These are phyloP conservation scores for Candida manassasensis DNA, from an alignment of 805 yeast genomes.

Conservation along the genomic window DNA sequence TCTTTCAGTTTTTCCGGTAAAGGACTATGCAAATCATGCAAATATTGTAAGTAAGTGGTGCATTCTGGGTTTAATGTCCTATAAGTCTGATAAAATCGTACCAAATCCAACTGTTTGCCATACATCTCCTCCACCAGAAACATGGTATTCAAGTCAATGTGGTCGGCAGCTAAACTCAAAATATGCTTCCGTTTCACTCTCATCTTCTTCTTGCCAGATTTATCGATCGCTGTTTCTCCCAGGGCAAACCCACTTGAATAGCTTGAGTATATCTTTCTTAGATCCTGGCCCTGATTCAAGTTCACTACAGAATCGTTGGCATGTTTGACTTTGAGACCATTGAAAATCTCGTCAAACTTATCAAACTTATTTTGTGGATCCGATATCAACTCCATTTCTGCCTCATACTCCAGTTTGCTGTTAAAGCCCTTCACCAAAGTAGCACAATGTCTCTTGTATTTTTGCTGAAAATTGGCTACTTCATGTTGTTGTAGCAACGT, in stretches of 20 bases:
- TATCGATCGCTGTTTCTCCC: slow-evolving; percentile 8
- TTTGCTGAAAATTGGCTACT: slow-evolving; percentile 44
- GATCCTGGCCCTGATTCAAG: slow-evolving; percentile 7
- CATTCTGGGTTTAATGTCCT: slow-evolving; percentile 26
- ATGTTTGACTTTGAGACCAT: slow-evolving; percentile 7
- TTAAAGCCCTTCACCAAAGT: slow-evolving; percentile 6
- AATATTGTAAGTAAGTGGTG: slow-evolving; percentile 44
- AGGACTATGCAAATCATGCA: slow-evolving; percentile 42
- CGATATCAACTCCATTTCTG: slow-evolving; percentile 10
- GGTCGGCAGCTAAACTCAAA: slow-evolving; percentile 47
- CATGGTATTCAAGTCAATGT: slow-evolving; percentile 42
- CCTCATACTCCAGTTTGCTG: slow-evolving; percentile 6
- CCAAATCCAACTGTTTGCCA: slow-evolving; percentile 63
- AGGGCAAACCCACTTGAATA: slow-evolving; percentile 15
- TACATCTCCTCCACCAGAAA: slow-evolving; percentile 59
- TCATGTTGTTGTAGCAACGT: slow-evolving; percentile 66
- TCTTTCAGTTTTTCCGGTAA: slow-evolving; percentile 16
- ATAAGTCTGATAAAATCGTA: slow-evolving; percentile 48
- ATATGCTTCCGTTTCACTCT: slow-evolving; percentile 32
- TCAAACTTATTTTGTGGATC: slow-evolving; percentile 13
- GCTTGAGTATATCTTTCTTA: slow-evolving; percentile 16
- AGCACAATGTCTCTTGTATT: slow-evolving; percentile 29
- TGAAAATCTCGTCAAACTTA: slow-evolving; percentile 12
- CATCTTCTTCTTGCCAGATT: slow-evolving; percentile 13
- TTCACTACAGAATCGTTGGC: slow-evolving; percentile 6